These are phyloP conservation scores for Pseudodiploospora longispora DNA, from an alignment of 2,329 filamentous ascomycete genomes.

Conservation along the genomic window DNA sequence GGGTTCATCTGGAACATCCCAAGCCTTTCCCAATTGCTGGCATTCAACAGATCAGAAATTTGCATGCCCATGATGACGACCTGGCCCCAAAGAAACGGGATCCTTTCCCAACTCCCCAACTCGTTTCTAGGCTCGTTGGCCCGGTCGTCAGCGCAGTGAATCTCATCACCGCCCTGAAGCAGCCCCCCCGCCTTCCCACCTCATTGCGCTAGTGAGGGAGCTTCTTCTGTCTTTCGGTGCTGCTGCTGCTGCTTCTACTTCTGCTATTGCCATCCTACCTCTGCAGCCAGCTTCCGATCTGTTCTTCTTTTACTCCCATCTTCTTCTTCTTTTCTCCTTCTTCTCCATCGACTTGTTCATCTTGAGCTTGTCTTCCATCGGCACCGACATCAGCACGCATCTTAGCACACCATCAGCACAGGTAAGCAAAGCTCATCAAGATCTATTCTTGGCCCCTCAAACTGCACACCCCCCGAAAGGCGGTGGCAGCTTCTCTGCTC, in stretches of 20 bases:
- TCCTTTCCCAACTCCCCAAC: slow-evolving; percentile 8
- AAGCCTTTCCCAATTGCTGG: slow-evolving; percentile 3
- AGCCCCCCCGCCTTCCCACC: too few relatives aligned
- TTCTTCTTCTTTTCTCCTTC: not conserved
- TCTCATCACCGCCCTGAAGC: too few relatives aligned
- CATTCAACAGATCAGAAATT: slow-evolving; percentile 12
- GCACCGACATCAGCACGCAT: too few relatives aligned
- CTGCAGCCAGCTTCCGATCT: too few relatives aligned
- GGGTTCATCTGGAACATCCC: slow-evolving; percentile 2
- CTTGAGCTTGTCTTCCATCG: not conserved
- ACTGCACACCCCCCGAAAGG: not conserved
- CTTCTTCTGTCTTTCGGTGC: too few relatives aligned
- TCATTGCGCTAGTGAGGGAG: too few relatives aligned
- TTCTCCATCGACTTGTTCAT: slow-evolving; percentile 1
- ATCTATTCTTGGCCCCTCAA: not conserved
- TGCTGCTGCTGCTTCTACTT: too few relatives aligned
- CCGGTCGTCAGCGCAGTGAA: too few relatives aligned
- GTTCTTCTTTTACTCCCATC: not conserved
- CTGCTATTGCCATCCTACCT: too few relatives aligned
- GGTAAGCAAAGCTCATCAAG: too few relatives aligned
- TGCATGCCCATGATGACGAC: not conserved
- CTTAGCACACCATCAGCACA: too few relatives aligned
- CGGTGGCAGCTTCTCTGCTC: not conserved
- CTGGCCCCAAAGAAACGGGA: slow-evolving; percentile 6
- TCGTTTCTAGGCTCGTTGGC: slow-evolving; percentile 6